phyloP scores from a whole-genome alignment of 495 filamentous ascomycete species.

The Penicillium canescens region DNA sequence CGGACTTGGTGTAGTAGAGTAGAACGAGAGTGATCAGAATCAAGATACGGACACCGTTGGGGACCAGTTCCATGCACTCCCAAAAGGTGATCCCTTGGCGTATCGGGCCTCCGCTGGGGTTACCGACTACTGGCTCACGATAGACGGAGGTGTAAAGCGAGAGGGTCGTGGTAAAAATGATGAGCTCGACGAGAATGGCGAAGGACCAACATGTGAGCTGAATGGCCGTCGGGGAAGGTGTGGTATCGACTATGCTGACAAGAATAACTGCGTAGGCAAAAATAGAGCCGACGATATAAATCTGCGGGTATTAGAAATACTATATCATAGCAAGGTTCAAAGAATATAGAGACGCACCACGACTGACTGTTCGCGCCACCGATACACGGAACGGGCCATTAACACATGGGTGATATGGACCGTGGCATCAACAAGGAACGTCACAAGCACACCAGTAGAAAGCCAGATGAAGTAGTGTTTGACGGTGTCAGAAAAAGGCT shows the following conservation, averaged over 20 bases:
- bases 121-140: constrained; percentile 54
- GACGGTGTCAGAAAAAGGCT: constrained; percentile 19
- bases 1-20: neutral
- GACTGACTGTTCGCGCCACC: constrained; percentile 84
- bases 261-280: constrained; percentile 67
- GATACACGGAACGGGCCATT: constrained; percentile 56
- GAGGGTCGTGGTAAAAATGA: constrained; percentile 61
- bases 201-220: constrained; percentile 70
- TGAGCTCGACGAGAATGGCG: constrained; percentile 63
- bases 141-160: constrained; percentile 58
- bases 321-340: neutral
- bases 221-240: constrained; percentile 64
- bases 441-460: constrained; percentile 61
- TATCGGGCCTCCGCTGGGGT: constrained; percentile 39
- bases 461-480: constrained; percentile 70
- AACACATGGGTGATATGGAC: constrained; percentile 75
- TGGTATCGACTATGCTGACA: constrained; percentile 73
- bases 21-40: constrained; percentile 32
- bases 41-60: constrained; percentile 56
- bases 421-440: constrained; percentile 68
- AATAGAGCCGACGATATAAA: constrained; percentile 74
- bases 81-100: constrained; percentile 55
- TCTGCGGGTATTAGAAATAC: constrained; percentile 44
- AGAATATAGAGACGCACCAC: constrained; percentile 58
- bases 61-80: constrained; percentile 60